phyloP scores from a whole-genome alignment of 2,329 filamentous ascomycete genomes.

The Albophoma yamanashiensis region DNA sequence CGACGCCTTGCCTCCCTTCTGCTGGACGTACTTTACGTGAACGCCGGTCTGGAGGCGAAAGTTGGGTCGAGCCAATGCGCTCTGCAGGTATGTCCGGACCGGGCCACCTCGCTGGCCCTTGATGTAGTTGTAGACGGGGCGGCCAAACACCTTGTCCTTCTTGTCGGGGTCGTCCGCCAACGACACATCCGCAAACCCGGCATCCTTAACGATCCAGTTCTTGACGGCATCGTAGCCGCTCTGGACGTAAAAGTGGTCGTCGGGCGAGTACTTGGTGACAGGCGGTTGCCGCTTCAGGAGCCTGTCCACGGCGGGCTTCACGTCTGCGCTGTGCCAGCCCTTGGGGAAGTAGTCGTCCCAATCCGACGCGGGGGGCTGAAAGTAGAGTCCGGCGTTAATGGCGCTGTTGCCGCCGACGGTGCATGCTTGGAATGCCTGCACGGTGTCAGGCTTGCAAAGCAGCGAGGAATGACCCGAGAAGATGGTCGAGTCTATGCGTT shows the following conservation, averaged over 20 bases:
- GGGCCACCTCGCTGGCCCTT: constrained; percentile 39
- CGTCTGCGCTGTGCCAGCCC: constrained; percentile 40
- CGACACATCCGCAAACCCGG: constrained; percentile 34
- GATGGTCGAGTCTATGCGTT: constrained; percentile 31
- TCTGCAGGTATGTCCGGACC: constrained; percentile 36
- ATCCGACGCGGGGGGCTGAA: constrained; percentile 40
- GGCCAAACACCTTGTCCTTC: constrained; percentile 37
- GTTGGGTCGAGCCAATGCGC: constrained; percentile 26
- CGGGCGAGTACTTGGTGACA: constrained; percentile 30
- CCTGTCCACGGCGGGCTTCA: constrained; percentile 31
- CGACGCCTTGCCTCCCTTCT: constrained; percentile 25
- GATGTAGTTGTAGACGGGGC: constrained; percentile 35
- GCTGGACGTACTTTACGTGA: constrained; percentile 32
- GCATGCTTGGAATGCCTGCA: constrained; percentile 36
- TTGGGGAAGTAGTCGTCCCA: constrained; percentile 37
- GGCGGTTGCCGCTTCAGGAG: constrained; percentile 32
- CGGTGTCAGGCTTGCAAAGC: constrained; percentile 24
- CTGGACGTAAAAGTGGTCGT: constrained; percentile 35
- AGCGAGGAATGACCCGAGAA: constrained; percentile 29
- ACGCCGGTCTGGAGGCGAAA: constrained; percentile 33
- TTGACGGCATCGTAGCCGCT: constrained; percentile 33
- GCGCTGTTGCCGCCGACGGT: constrained; percentile 40
- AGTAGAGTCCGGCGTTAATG: constrained; percentile 43
- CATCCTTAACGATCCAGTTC: constrained; percentile 37
- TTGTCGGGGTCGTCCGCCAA: constrained; percentile 33